Base-by-base conservation (phyloP, 2,329 filamentous ascomycete species). In the Apiospora kogelbergensis region DNA sequence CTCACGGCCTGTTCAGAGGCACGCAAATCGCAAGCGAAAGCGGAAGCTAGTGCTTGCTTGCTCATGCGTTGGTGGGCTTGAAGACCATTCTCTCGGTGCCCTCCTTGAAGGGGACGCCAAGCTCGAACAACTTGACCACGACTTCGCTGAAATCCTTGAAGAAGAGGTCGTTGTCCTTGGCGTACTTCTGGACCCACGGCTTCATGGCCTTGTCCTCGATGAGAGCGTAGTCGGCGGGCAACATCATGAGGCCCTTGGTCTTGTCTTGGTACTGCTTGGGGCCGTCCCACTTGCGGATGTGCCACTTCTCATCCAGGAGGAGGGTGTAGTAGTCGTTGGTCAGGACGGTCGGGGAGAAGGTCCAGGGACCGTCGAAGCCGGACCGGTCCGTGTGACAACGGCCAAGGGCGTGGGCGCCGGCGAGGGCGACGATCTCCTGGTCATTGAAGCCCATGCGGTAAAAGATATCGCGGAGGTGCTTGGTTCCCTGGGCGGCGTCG, bases 381-480 rank as follows among this genome's bases (percentile, higher is more conserved):
- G 90, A 94, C 79, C 95, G 93, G 82, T 96, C 92, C 10, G 90
- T 86, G 86, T 98, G 96, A 85, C 93, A 97, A 74, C 95, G 93
- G 72, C 95, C 95, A 45, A 97, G 88, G 67, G 93, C 92, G 84
- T 97, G 94, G 65, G 92, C 94, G 74, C 94, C 94, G 30, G 87
- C 86, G 67, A 98, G 88, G 40, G 95, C 96, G 63, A 98, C 95
- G 79, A 98, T 98, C 83, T 98, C 95, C 78, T 93, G 93, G 84
- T 99, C 95, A 81, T 96, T 92, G 88, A 98, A 98, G 74, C 95
- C 95, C 95, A 98, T 98, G 80, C 95, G 94, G 81, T 90, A 89
- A 83, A 98, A 99, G 85, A 98, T 95, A 83, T 89, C 89, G 77
- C 96, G 92, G 76, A 98, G 88, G 84, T 98, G 95, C 78, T 90